A percentile compares a stretch with the other conserved stretches of the same genome.
Conservation (phyloP, 2,329 filamentous ascomycete genomes). For the Fusarium foetens region DNA sequence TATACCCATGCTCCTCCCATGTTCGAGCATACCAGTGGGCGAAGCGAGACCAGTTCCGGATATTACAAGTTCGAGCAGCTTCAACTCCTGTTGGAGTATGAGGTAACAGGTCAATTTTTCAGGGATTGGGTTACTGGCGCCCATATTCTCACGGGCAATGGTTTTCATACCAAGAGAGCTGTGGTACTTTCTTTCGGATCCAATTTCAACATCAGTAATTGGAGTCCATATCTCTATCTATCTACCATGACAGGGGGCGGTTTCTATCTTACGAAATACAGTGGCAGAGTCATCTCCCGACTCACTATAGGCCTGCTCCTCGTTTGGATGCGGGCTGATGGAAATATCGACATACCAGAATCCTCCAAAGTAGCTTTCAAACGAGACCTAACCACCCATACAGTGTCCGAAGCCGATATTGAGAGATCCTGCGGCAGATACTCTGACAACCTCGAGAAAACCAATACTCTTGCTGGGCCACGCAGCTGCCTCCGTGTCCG, state of each 20-base stretch:
- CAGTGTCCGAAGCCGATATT: neutral
- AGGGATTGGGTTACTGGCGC: neutral
- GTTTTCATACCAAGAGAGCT: neutral
- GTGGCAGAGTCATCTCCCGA: neutral
- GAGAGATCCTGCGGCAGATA: neutral
- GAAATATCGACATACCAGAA: neutral
- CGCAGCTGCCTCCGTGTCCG: neutral
- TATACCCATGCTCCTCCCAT: neutral
- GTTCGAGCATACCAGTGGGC: neutral
- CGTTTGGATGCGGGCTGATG: neutral
- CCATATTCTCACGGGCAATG: neutral
- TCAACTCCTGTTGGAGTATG: no score
- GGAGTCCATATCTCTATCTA: neutral
- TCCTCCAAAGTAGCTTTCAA: neutral
- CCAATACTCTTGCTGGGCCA: neutral
- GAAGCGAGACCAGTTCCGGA: no score
- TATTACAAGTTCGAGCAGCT: no score
- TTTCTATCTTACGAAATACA: neutral
- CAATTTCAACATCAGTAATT: neutral
- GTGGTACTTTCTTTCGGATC: neutral
- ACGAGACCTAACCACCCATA: fast-evolving
- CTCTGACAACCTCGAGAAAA: neutral
- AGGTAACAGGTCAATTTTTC: neutral
- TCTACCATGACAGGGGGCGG: neutral
- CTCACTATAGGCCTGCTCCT: neutral